Conservation (phyloP, 768 basidiomycete genomes). For the Chiua virens region DNA sequence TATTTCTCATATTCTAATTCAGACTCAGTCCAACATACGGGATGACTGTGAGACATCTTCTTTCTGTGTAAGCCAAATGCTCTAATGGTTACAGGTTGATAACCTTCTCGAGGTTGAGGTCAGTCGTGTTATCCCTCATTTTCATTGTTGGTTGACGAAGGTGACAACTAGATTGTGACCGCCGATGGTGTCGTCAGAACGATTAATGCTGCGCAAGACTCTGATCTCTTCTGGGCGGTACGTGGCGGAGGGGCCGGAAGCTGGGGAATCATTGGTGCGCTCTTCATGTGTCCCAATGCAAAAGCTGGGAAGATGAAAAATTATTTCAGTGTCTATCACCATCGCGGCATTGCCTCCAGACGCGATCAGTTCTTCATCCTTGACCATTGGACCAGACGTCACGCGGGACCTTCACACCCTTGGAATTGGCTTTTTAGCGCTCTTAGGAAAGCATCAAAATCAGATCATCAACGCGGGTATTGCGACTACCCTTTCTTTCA, state of each 20-base stretch:
- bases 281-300: not conserved
- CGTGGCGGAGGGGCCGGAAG: constrained; percentile 53
- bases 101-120: constrained; percentile 43
- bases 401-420: constrained; percentile 10
- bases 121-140: not conserved
- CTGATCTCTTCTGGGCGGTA: constrained; percentile 54
- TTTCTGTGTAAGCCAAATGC: not conserved
- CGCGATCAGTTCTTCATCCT: constrained; percentile 4
- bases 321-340: constrained; percentile 13
- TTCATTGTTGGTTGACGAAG: no score
- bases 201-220: constrained; percentile 40
- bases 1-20: not conserved
- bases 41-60: not conserved
- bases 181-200: constrained; percentile 38
- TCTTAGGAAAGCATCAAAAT: constrained; percentile 20
- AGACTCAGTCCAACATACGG: constrained; percentile 21
- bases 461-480: constrained; percentile 11
- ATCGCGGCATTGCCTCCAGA: constrained; percentile 9
- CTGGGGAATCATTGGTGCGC: constrained; percentile 44
- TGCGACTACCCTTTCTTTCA: not conserved
- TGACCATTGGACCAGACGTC: constrained; percentile 10
- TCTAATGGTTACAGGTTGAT: constrained; percentile 35
- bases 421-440: constrained; percentile 14
- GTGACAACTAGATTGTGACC: constrained; percentile 39
- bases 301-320: not conserved